Evolutionary conservation across 495 filamentous ascomycete genomes (phyloP).

Genomic region (Rostrohypoxylon terebratum): DNA sequence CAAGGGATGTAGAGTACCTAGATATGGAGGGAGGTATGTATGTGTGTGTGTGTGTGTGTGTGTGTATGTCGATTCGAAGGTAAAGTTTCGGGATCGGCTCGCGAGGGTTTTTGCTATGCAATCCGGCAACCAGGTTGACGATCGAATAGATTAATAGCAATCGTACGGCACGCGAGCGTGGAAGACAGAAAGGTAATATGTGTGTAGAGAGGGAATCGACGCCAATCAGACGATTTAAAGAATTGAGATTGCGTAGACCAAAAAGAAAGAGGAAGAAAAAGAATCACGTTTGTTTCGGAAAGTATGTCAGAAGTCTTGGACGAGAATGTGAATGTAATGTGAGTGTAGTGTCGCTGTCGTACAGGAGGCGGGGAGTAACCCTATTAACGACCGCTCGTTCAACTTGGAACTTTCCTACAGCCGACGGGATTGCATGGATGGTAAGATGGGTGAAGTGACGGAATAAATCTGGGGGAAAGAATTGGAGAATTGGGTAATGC

Average conservation of each 20-base stretch:
- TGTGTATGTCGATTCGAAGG: background rate
- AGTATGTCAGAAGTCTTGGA: background rate
- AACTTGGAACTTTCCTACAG: conserved; percentile 10
- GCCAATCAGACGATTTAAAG: background rate
- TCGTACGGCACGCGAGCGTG: background rate
- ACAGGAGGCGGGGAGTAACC: conserved; percentile 10
- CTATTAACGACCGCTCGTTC: conserved; percentile 18
- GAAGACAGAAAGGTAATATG: background rate
- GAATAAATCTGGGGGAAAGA: conserved; percentile 36
- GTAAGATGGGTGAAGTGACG: conserved; percentile 34
- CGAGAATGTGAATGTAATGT: background rate
- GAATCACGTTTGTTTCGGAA: conserved; percentile 1
- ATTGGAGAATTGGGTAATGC: conserved; percentile 6
- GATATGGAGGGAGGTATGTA: background rate
- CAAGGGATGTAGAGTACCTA: background rate
- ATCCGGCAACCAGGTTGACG: too few species aligned
- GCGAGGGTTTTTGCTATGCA: conserved; percentile 3
- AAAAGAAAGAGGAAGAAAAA: background rate
- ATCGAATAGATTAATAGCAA: background rate
- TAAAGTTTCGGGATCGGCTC: conserved; percentile 8
- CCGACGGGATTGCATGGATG: conserved; percentile 30
- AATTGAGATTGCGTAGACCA: background rate
- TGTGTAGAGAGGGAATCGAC: background rate
- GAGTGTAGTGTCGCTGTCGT: background rate
- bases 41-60: too few species aligned